Evolutionary conservation across 1,139 yeast species (phyloP).

Genomic region (Petasospora fabianii): DNA sequence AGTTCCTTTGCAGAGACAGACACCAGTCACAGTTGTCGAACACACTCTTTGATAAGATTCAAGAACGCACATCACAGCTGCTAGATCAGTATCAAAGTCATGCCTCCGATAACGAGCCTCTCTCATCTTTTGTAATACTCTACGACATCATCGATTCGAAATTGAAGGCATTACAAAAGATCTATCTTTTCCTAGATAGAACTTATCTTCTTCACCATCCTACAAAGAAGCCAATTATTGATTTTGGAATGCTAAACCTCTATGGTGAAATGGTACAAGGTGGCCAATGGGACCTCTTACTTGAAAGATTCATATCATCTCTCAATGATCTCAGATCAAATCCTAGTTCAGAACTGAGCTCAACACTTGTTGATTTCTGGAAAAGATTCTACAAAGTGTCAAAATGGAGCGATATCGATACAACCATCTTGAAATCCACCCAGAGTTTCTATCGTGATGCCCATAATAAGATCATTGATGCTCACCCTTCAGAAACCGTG

Average conservation of each 20-base stretch:
- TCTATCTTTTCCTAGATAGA: slow-evolving; percentile 35
- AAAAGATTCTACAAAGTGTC: slow-evolving; percentile 1
- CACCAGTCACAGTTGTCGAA: slow-evolving; percentile 27
- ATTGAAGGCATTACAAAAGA: slow-evolving; percentile 14
- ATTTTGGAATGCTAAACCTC: slow-evolving; percentile 10
- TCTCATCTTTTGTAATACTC: slow-evolving; percentile 11
- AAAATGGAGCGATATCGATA: slow-evolving; percentile 7
- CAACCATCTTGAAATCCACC: not conserved
- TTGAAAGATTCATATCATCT: not conserved
- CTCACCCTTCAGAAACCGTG: not conserved
- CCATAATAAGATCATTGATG: slow-evolving; percentile 8
- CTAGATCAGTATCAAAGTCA: not conserved
- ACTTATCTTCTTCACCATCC: slow-evolving; percentile 32
- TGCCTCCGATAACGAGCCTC: not conserved
- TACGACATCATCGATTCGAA: slow-evolving; percentile 14
- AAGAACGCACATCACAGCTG: slow-evolving; percentile 3
- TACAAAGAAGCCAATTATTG: slow-evolving; percentile 26
- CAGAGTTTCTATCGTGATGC: slow-evolving; percentile 6
- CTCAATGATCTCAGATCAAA: slow-evolving; percentile 5
- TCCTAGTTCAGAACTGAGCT: too few relatives aligned
- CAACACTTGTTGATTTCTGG: slow-evolving; percentile 5
- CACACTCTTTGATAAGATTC: slow-evolving; percentile 18
- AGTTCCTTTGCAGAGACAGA: slow-evolving; percentile 34
- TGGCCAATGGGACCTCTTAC: slow-evolving; percentile 9
- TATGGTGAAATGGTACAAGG: slow-evolving; percentile 8